A percentile compares a stretch with the other conserved stretches of the same genome.
These are phyloP conservation scores for Calophaca sinica DNA, from an alignment of 306 rosid genomes.

Conservation along the genomic window DNA sequence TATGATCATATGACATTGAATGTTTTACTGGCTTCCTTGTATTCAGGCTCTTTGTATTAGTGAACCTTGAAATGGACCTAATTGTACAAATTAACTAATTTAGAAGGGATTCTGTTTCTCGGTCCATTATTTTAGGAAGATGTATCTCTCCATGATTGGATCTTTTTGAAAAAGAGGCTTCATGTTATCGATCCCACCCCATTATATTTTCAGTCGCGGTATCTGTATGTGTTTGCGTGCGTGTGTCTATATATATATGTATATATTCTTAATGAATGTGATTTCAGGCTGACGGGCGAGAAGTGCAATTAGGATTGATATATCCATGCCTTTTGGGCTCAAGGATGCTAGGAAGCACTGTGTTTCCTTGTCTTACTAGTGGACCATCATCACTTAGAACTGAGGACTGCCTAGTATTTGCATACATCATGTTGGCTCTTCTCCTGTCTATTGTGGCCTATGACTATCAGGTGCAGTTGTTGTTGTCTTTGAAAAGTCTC, in stretches of 20 bases:
- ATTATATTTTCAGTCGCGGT: conserved; percentile 4
- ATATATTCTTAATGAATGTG: conserved; percentile 38
- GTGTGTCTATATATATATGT: not conserved
- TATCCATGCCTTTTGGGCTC: conserved; percentile 86
- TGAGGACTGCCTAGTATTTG: conserved; percentile 76
- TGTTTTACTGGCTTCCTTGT: not conserved
- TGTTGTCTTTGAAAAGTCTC: conserved; percentile 27
- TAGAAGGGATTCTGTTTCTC: conserved; percentile 4
- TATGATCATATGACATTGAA: conserved; percentile 21
- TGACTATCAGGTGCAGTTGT: conserved; percentile 81
- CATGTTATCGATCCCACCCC: conserved; percentile 16
- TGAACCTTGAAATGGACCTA: conserved; percentile 34
- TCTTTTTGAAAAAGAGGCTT: conserved; percentile 24
- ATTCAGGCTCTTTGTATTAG: conserved; percentile 34
- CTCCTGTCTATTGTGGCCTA: conserved; percentile 73
- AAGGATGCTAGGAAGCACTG: conserved; percentile 92
- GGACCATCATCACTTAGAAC: conserved; percentile 74
- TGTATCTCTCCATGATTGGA: not conserved
- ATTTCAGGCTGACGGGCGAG: conserved; percentile 94
- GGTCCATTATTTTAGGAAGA: conserved; percentile 28
- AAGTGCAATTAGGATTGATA: conserved; percentile 83
- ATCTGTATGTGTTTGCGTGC: too few species aligned
- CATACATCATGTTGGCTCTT: conserved; percentile 65
- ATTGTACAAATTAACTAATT: conserved; percentile 19
- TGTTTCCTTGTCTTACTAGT: conserved; percentile 82